A percentile compares a stretch with the other conserved stretches of the same genome.
These are phyloP conservation scores for Hansfordia pulvinata DNA, from an alignment of 2,329 filamentous ascomycete genomes.

Conservation along the genomic window DNA sequence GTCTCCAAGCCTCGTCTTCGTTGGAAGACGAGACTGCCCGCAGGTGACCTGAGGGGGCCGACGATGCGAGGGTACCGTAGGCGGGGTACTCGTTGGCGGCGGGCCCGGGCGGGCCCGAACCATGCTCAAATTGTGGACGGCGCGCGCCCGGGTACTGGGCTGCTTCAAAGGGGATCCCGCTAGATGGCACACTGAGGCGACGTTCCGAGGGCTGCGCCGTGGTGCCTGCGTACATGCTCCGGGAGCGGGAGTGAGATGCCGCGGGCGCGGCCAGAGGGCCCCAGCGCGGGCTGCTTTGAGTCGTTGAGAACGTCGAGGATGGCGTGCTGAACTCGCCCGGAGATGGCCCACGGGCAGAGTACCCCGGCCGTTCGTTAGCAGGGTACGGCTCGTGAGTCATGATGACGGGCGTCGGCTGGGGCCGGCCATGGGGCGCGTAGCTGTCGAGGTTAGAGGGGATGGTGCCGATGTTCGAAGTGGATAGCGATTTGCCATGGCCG, in stretches of 20 bases:
- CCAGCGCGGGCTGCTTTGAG: slow-evolving; percentile 65
- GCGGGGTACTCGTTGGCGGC: no score
- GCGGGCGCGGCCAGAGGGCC: slow-evolving; percentile 60
- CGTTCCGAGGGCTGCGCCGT: slow-evolving; percentile 50
- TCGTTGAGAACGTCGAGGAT: slow-evolving; percentile 68
- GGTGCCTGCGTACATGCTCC: slow-evolving; percentile 56
- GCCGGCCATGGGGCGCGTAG: slow-evolving; percentile 56
- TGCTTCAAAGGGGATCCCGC: slow-evolving; percentile 59
- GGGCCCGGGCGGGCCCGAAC: no score
- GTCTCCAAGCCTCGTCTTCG: slow-evolving; percentile 63
- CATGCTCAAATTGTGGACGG: slow-evolving; percentile 38
- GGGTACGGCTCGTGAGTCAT: slow-evolving; percentile 71
- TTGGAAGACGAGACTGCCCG: slow-evolving; percentile 52
- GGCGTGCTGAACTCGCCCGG: slow-evolving; percentile 69
- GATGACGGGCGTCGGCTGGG: slow-evolving; percentile 67
- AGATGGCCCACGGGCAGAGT: slow-evolving; percentile 55
- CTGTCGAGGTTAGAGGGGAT: slow-evolving; percentile 53
- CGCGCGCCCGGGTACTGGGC: slow-evolving; percentile 42
- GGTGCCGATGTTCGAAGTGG: slow-evolving; percentile 72
- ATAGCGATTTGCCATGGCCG: slow-evolving; percentile 76
- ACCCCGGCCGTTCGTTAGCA: no score
- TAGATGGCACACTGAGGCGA: slow-evolving; percentile 71
- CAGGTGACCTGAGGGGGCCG: slow-evolving; percentile 50
- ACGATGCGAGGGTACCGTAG: slow-evolving; percentile 48
- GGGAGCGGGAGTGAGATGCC: slow-evolving; percentile 52